Conservation (phyloP, 805 yeast species). For the Pichia kluyveri region DNA sequence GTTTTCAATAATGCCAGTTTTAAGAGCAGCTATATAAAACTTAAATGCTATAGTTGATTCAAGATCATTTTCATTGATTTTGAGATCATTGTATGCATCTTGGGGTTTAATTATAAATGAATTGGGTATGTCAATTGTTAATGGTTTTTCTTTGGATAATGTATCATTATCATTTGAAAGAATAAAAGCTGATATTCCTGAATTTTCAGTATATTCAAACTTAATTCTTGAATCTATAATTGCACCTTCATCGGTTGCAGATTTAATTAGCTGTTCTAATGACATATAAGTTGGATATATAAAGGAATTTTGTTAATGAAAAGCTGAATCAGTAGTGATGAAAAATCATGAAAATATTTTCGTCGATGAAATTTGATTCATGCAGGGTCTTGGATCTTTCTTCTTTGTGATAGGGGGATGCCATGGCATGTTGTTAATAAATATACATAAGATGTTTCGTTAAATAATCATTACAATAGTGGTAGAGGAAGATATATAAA, state of each 20-base stretch:
- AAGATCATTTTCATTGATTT: not conserved
- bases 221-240: conserved; percentile 26
- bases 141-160: not conserved
- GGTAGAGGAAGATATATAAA: no score
- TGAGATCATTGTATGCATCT: conserved; percentile 13
- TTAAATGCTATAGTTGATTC: conserved; percentile 11
- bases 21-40: conserved; percentile 13
- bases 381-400: no score
- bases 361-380: no score
- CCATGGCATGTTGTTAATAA: no score
- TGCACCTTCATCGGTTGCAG: conserved; percentile 32
- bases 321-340: no score
- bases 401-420: no score
- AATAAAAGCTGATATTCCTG: conserved; percentile 29
- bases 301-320: no score
- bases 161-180: not conserved
- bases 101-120: conserved; percentile 18
- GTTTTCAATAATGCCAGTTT: not conserved
- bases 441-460: no score
- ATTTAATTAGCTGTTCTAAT: no score
- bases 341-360: no score
- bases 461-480: no score
- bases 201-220: conserved; percentile 23
- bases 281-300: no score
- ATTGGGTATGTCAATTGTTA: conserved; percentile 13